Base-by-base conservation (phyloP, 305 asterid species). In the Fraxinus albicans region DNA sequence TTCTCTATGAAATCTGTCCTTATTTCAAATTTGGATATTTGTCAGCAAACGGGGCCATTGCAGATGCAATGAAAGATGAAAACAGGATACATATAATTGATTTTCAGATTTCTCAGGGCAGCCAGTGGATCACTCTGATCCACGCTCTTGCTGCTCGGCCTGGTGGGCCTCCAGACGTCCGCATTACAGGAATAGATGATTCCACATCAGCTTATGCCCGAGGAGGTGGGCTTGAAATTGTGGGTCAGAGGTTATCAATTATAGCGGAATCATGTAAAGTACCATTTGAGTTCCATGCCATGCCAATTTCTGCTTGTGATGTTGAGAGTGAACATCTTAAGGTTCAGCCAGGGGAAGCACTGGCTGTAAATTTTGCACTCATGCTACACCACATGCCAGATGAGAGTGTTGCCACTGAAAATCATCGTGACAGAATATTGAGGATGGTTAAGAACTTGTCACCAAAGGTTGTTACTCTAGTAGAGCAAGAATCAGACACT, bases 321-420 rank as follows among this genome's bases (percentile, higher is more conserved):
- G 50, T 90, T 2, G 89, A 90, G 80, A 44, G 78, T 6, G 73
- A 76, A 70, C 88, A 89, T 82, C 89, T 90, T 6, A 27, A 55
- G 72, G 29, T 90, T 76, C 86, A 0, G 3, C 69, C 73, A 0
- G 91, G 88, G n/a, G 93, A 88, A 60, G 88, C 91, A 2, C 65
- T 90, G 81, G 93, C 89, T 0, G 90, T 90, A 81, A 90, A 89
- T 53, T 90, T 90, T 1, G 89, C 90, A 0, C 84, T 87, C 25
- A 74, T 80, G 83, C 85, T 90, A 42, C 93, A 90, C 85, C 93
- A 90, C 85, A 85, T 85, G 87, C 93, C 91, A 0, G 93, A 90
- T 15, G 91, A 90, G 87, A 84, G 86, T 13, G 93, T 90, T 34
- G 76, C 85, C 67, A 44, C 84, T 29, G 77, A 85, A 40, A 90